phyloP scores from a whole-genome alignment of 176 grass and related monocot genomes.

The Rhipidocladum racemiflorum region DNA sequence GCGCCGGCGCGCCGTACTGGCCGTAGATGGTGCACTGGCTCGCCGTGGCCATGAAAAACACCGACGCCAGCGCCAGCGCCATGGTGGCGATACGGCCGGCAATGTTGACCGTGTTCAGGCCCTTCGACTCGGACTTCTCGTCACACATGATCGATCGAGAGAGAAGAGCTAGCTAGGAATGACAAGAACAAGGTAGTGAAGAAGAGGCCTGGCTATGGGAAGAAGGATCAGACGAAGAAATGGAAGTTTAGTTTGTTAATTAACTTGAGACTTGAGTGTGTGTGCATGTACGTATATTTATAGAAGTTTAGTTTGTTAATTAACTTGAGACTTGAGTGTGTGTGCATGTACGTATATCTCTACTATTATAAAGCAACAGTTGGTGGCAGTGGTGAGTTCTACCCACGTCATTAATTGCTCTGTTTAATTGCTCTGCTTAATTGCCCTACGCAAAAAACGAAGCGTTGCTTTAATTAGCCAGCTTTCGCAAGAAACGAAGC shows the following conservation, averaged over 20 bases:
- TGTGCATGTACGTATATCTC: no score
- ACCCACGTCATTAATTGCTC: no score
- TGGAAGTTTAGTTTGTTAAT: background rate
- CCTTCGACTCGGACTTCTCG: conserved; percentile 10
- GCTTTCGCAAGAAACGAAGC: no score
- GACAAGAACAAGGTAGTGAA: background rate
- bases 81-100: conserved; percentile 18
- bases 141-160: conserved; percentile 5
- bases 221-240: background rate
- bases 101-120: background rate
- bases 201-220: background rate
- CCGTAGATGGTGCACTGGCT: conserved; percentile 38
- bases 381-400: no score
- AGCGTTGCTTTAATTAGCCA: no score
- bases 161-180: background rate
- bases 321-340: no score
- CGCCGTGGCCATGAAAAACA: conserved; percentile 38
- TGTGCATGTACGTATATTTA: background rate
- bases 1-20: background rate
- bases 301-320: no score
- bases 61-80: conserved; percentile 37
- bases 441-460: no score
- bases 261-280: background rate
- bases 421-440: no score
- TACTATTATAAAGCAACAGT: no score